Evolutionary conservation across 106 monocot genomes (phyloP), one percentile per base, ranked within the genome.

Genomic region (Hemerocallis citrina): DNA sequence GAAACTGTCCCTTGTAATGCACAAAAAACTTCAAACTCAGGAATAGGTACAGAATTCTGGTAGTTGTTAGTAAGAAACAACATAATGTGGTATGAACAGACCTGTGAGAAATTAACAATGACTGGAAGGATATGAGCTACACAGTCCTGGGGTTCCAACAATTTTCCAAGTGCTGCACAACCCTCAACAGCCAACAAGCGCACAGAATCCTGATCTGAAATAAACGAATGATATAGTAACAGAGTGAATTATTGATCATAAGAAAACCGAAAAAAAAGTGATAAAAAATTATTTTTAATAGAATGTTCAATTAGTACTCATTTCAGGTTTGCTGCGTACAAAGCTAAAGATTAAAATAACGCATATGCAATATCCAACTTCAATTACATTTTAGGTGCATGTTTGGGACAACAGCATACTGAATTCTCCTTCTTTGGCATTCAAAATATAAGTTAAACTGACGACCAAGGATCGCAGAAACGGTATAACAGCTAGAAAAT

Each of bases 61-160:
- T 35, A 31, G 8, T 21, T 3, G 36, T 36, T 36, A 22, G 4
- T 3, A 3, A 36, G 21, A 36, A 19, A 57, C n/a, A 34, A 36
- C 7, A 20, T 11, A 8, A 34, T n/a, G 12, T 3, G 39, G 23
- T 21, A 23, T 6, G 23, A 25, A 44, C 21, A 16, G 30, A 88
- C 92, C 88, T 93, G 93, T 23, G 93, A 88, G 64, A 93, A 93
- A 70, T 63, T 89, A 47, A 93, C 85, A 66, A 89, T 82, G 17
- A 93, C 93, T 34, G 88, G 88, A 64, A 93, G 88, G 35, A 93
- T 89, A 57, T 89, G 88, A 44, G 88, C 74, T 23, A 89, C 74
- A 75, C 93, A 93, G 52, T 93, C 93, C 69, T 88, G 93, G 33
- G 93, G 81, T 72, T 89, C 88, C 65, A 93, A 69, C 68, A 93